Evolutionary conservation across 371 early-diverging fungal species (phyloP), one percentile per base, ranked within the genome.

Genomic region (Fennellomyces sp.): DNA sequence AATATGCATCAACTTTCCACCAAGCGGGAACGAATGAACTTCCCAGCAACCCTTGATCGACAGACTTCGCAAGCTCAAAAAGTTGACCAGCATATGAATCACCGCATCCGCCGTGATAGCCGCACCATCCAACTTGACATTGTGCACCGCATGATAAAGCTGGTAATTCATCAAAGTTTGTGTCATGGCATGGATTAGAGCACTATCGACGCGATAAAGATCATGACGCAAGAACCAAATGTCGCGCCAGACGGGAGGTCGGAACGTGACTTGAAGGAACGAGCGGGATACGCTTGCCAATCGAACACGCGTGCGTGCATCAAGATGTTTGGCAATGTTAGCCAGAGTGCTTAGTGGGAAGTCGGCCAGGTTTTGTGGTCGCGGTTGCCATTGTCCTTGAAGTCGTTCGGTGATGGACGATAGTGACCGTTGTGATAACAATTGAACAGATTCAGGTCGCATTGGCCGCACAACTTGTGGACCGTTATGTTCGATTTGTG

Each of bases 391-490:
- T 31, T 65, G 58, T 15, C 49, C 64, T 49, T 62, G 56, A 21
- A 62, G 50, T 29, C 36, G 33, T 26, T 64, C 58, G 12, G 67
- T 56, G 17, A 66, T 62, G 8, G 67, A 69, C 39, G 69, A 69
- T 1, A 73, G 55, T 12, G 69, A 64, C 5, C 54, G 66, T 6
- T 66, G 66, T 0, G 69, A 60, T 7, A 69, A 36, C 48, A 67
- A 59, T 47, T 58, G 60, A 3, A 50, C 59, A 1, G 69, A 59
- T 54, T 73, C 66, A 19, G 33, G 63, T 31, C 47, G 52, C 36
- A 51, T 64, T 7, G 64, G 35, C 10, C 57, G 64, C 8, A 69
- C 56, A 31, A 52, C 61, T 13, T 64, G 67, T 27, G 64, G 52
- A 30, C 56, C 50, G 17, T 52, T 57, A 19, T 65, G 57, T 6